These are phyloP conservation scores for Colletotrichum sp. DNA, from an alignment of 2,329 filamentous ascomycete species.

Conservation along the genomic window DNA sequence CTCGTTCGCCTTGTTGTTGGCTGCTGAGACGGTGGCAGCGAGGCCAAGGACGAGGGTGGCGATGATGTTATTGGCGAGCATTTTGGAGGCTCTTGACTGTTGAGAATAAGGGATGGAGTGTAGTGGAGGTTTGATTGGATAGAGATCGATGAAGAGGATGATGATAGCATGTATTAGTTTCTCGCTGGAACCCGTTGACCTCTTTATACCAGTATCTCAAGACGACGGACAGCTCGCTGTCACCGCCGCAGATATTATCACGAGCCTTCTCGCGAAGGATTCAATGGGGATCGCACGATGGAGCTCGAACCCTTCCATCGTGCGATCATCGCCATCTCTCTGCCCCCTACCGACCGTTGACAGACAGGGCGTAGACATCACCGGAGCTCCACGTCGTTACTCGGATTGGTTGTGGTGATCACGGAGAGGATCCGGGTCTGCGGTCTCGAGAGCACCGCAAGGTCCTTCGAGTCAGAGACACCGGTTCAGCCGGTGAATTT, in stretches of 20 bases:
- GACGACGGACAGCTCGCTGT: background rate
- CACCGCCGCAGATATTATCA: background rate
- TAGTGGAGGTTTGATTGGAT: no score
- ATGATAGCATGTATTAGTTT: no score
- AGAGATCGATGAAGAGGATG: no score
- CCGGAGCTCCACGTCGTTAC: background rate
- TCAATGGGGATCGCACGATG: background rate
- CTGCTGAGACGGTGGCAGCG: background rate
- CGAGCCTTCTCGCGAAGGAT: background rate
- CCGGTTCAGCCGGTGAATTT: background rate
- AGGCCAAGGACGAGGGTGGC: background rate
- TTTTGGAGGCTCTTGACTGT: background rate
- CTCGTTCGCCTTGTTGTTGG: background rate
- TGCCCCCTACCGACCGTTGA: background rate
- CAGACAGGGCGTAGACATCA: background rate
- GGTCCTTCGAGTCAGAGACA: background rate
- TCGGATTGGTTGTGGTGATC: background rate
- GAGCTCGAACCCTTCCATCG: background rate
- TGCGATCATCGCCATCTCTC: background rate
- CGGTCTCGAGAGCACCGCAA: background rate
- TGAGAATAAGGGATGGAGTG: no score
- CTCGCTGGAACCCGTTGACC: background rate
- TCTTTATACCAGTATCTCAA: background rate
- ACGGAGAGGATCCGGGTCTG: background rate
- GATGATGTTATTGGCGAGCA: background rate